Conservation (phyloP, 176 grass and related monocot species). For the Eremochloa ophiuroides region DNA sequence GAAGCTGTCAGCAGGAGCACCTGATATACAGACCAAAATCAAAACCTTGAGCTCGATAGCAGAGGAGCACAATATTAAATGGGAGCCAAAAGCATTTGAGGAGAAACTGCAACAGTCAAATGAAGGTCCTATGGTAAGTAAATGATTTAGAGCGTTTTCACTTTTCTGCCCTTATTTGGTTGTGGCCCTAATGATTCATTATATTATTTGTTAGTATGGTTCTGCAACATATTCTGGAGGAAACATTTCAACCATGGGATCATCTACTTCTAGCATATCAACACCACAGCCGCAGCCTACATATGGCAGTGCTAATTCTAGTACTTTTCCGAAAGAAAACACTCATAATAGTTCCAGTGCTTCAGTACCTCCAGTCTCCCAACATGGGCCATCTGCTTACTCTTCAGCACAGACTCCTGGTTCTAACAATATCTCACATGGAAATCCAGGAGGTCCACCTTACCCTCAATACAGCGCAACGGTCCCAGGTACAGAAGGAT, state of each 20-base stretch:
- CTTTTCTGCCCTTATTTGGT: background rate
- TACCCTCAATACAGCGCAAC: conserved; percentile 27
- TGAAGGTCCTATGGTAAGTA: conserved; percentile 67
- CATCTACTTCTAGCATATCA: conserved; percentile 36
- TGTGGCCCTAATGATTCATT: conserved; percentile 22
- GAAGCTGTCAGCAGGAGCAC: conserved; percentile 85
- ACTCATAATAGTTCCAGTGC: background rate
- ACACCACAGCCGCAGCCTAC: conserved; percentile 19
- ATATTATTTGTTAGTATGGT: conserved; percentile 48
- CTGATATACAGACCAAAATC: conserved; percentile 74
- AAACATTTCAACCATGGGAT: conserved; percentile 38
- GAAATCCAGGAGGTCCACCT: conserved; percentile 29
- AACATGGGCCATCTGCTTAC: conserved; percentile 28
- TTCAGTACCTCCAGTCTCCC: conserved; percentile 28
- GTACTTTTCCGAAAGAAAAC: conserved; percentile 32
- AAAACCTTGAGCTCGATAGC: conserved; percentile 82
- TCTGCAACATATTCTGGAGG: conserved; percentile 52
- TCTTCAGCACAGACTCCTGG: conserved; percentile 28
- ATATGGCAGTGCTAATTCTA: background rate
- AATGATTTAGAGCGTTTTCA: background rate
- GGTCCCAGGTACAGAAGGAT: conserved; percentile 28
- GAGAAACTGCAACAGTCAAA: conserved; percentile 64
- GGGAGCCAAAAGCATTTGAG: conserved; percentile 85
- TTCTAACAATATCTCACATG: conserved; percentile 29
- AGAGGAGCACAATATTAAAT: conserved; percentile 80